Evolutionary conservation across 2,329 filamentous ascomycete species (phyloP).

Genomic region (Monilinia fructicola): DNA sequence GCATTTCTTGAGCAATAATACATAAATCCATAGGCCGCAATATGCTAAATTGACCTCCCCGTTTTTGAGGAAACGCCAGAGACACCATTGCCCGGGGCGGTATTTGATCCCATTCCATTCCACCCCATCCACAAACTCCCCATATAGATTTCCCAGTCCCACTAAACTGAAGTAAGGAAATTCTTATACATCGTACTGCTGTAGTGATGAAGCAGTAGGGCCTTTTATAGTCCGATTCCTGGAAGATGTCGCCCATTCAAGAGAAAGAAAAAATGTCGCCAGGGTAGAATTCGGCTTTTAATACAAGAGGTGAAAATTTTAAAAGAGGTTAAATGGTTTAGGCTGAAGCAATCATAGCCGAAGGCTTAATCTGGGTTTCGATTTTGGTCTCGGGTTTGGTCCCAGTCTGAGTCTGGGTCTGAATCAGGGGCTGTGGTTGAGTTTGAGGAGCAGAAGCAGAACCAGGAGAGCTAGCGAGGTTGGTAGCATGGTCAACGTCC

Average conservation of each 20-base stretch:
- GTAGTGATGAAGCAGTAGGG: background rate
- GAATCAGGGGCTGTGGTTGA: constrained; percentile 23
- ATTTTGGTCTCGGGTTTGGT: background rate
- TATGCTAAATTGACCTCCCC: constrained; percentile 15
- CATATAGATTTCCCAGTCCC: constrained; percentile 5
- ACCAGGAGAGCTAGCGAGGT: constrained; percentile 50
- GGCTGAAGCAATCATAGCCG: constrained; percentile 20
- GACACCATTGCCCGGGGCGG: constrained; percentile 25
- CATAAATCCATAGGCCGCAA: background rate
- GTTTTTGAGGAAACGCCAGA: constrained; percentile 14
- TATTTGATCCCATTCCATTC: constrained; percentile 6
- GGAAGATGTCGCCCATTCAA: background rate
- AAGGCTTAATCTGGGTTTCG: background rate
- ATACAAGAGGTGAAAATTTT: constrained; percentile 21
- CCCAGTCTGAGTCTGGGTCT: constrained; percentile 13
- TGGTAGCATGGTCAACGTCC: constrained; percentile 57
- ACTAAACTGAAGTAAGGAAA: constrained; percentile 8
- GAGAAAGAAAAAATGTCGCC: background rate
- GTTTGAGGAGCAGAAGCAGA: constrained; percentile 47
- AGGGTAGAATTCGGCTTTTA: constrained; percentile 3
- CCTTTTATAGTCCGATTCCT: background rate
- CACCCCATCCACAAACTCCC: constrained; percentile 8
- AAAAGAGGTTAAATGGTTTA: constrained; percentile 17
- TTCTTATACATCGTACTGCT: constrained; percentile 21
- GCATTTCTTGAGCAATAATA: background rate